phyloP scores from a whole-genome alignment of 2,329 filamentous ascomycete genomes.

The Pseudocercospora eumusae region DNA sequence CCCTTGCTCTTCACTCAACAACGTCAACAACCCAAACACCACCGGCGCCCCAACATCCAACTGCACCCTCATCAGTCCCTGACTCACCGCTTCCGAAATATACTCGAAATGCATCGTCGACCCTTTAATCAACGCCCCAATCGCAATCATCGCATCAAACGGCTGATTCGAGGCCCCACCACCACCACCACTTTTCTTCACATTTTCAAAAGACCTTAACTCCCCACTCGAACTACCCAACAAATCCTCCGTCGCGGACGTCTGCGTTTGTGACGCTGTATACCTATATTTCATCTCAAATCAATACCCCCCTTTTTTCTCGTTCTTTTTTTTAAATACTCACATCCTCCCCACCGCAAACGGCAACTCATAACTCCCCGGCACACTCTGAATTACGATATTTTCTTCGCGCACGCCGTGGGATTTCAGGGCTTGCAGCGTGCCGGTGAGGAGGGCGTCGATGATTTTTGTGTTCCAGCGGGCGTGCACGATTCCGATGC shows the following conservation, averaged over 20 bases:
- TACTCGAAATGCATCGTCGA: constrained; percentile 99
- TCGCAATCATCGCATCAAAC: constrained; percentile 92
- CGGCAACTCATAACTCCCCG: constrained; percentile 91
- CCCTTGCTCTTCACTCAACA: constrained; percentile 85
- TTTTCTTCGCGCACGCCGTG: constrained; percentile 84
- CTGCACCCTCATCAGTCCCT: constrained; percentile 92
- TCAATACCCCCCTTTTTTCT: no score
- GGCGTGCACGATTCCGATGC: constrained; percentile 93
- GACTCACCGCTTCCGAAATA: constrained; percentile 86
- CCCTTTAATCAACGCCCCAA: constrained; percentile 96
- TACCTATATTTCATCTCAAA: no score
- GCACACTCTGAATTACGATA: constrained; percentile 85
- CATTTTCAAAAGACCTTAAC: no score
- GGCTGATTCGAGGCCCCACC: constrained; percentile 50
- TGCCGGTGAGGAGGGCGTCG: constrained; percentile 76
- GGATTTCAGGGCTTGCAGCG: constrained; percentile 72
- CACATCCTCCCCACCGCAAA: constrained; percentile 79
- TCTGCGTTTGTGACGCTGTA: constrained; percentile 60
- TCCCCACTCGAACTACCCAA: no score
- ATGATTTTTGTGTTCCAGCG: constrained; percentile 93
- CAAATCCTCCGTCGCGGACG: no score
- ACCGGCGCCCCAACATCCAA: constrained; percentile 86
- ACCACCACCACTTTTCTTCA: no score
- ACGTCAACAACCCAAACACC: constrained; percentile 87
- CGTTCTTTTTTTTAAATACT: no score